Evolutionary conservation across 306 rosid genomes (phyloP).

Genomic region (Urtica urens): DNA sequence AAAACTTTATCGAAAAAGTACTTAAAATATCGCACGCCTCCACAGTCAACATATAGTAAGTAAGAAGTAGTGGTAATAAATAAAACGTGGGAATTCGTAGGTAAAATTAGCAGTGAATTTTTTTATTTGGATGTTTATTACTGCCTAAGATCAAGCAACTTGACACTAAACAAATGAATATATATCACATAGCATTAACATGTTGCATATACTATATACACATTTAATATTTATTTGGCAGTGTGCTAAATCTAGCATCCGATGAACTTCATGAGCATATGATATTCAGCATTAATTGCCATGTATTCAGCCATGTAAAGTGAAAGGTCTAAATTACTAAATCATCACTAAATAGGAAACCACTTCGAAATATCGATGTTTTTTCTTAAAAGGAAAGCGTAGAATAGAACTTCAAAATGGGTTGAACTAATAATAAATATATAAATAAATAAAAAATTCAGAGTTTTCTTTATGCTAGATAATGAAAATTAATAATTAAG

Average conservation of each 20-base stretch:
- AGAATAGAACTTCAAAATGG: too few species aligned
- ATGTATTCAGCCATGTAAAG: background rate
- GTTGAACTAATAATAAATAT: too few species aligned
- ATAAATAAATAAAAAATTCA: too few species aligned
- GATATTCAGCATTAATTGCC: background rate
- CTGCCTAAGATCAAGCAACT: background rate
- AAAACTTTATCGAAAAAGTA: too few species aligned
- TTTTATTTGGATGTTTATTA: background rate
- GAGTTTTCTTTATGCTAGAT: too few species aligned
- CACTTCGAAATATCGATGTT: slow-evolving; percentile 2
- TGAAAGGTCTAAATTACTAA: background rate
- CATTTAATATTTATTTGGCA: slow-evolving; percentile 4
- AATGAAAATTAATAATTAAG: too few species aligned
- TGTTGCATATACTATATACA: background rate
- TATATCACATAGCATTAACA: background rate
- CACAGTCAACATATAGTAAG: too few species aligned
- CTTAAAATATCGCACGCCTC: too few species aligned
- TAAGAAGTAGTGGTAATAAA: too few species aligned
- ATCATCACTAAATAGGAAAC: background rate
- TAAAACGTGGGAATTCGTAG: too few species aligned
- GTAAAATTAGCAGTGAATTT: too few species aligned
- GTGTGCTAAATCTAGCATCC: slow-evolving; percentile 13
- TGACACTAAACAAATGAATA: slow-evolving; percentile 1
- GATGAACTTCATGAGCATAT: background rate
- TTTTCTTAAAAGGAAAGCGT: too few species aligned